A percentile compares a stretch with the other conserved stretches of the same genome.
Evolutionary conservation across 176 grass and related monocot species (phyloP).

Genomic region (Musa acuminata): DNA sequence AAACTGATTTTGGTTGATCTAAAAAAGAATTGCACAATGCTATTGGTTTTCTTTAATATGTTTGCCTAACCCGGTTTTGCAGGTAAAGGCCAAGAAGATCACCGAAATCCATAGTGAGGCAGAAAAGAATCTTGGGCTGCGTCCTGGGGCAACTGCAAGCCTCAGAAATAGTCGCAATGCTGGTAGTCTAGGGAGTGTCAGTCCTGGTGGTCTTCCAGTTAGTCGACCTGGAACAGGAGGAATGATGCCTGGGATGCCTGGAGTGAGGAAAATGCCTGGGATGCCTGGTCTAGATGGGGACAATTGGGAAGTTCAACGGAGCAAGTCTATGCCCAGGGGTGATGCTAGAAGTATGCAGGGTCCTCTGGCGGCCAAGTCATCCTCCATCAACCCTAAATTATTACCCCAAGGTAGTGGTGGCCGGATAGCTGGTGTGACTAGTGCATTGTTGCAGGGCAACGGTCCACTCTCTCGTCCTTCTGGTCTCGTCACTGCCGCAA

Average conservation of each 20-base stretch:
- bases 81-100: constrained; percentile 53
- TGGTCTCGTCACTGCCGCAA: constrained; percentile 11
- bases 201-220: constrained; percentile 7
- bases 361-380: constrained; percentile 23
- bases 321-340: constrained; percentile 71
- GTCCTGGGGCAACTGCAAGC: constrained; percentile 32
- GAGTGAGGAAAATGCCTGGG: constrained; percentile 85
- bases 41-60: not conserved
- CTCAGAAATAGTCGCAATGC: constrained; percentile 4
- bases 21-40: not conserved
- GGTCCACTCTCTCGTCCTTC: constrained; percentile 28
- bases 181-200: constrained; percentile 13
- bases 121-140: constrained; percentile 50
- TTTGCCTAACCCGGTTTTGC: not conserved
- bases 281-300: constrained; percentile 84
- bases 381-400: constrained; percentile 47
- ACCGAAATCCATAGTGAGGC: constrained; percentile 50
- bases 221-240: constrained; percentile 29
- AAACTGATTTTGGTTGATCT: not conserved
- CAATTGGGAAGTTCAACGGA: constrained; percentile 85
- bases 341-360: constrained; percentile 34
- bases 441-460: constrained; percentile 40
- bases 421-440: constrained; percentile 55
- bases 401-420: constrained; percentile 66
- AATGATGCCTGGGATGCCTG: constrained; percentile 98